Base-by-base conservation (phyloP, 768 basidiomycete species). In the Mycena crocata region DNA sequence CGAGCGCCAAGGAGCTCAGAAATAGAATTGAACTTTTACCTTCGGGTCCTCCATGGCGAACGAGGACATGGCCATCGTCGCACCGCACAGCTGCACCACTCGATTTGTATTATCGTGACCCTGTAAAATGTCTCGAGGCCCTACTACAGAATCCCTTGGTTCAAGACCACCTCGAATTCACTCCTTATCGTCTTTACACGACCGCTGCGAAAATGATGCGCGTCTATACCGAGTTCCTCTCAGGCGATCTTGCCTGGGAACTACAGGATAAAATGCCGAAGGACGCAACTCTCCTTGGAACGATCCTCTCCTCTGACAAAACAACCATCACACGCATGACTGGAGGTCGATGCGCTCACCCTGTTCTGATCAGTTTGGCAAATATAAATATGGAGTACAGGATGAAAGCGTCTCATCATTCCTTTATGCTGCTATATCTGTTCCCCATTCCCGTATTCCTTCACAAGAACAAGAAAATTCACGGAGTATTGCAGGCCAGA, bases 251-350 rank as follows among this genome's bases (percentile, higher is more conserved):
- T n/a, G n/a, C n/a, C n/a, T n/a, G n/a, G 8, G 13, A 17, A 32
- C 32, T 24, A n/a, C 51, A 72, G 75, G 35, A 35, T 19, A 17
- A 64, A 52, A 34, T 73, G 19, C 72, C 71, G 4, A 12, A 14
- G 24, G 74, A 70, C 35, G 64, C 64, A 10, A 71, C 71, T 3
- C 21, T 76, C 9, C 45, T 73, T 7, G 73, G 72, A 15, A 48
- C 52, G 3, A 56, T 72, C n/a, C n/a, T n/a, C n/a, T n/a, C n/a
- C n/a, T n/a, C n/a, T n/a, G n/a, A n/a, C n/a, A n/a, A n/a, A n/a
- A 23, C 39, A 72, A 24, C 65, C 72, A 0, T 66, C 67, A 13
- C 72, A 76, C 49, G 73, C 13, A 66, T 72, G 54, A 72, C 70
- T 15, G 69, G 74, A 0, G 59, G 68, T 28, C 55, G 37, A 2